Evolutionary conservation across 2,329 filamentous ascomycete species (phyloP).

Genomic region (Aureobasidium sp.): DNA sequence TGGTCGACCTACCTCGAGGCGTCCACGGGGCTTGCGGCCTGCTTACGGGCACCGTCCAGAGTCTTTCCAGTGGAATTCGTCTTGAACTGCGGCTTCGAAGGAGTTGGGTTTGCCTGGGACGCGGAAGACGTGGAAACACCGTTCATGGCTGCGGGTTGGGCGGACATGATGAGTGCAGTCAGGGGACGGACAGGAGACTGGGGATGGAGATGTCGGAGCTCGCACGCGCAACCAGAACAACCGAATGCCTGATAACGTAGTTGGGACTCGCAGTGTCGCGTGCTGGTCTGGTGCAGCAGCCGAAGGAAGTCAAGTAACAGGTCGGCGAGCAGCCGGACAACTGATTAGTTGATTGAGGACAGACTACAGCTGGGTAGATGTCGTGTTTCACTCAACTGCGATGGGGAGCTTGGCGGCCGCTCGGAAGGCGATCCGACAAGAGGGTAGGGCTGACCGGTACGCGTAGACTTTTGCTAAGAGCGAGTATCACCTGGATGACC

Average conservation of each 20-base stretch:
- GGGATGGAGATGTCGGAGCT: background rate
- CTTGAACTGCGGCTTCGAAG: constrained; percentile 40
- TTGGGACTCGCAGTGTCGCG: background rate
- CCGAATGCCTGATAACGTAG: constrained; percentile 18
- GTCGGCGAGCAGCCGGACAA: constrained; percentile 9
- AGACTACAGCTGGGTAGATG: constrained; percentile 12
- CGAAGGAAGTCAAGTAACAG: background rate
- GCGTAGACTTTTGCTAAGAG: background rate
- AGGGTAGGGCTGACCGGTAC: background rate
- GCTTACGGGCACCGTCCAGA: constrained; percentile 48
- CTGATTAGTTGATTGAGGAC: constrained; percentile 11
- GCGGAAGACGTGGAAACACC: constrained; percentile 19
- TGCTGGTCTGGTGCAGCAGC: constrained; percentile 6
- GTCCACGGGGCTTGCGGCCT: constrained; percentile 49
- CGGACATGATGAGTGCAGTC: constrained; percentile 22
- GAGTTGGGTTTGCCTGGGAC: constrained; percentile 13
- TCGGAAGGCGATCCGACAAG: constrained; percentile 1
- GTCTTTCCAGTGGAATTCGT: constrained; percentile 44
- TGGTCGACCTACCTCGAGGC: constrained; percentile 45
- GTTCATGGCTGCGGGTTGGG: constrained; percentile 23
- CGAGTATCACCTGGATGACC: background rate
- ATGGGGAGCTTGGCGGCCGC: constrained; percentile 9
- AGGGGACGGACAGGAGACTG: constrained; percentile 8
- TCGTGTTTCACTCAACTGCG: constrained; percentile 14
- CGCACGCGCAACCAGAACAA: constrained; percentile 32